phyloP scores from a whole-genome alignment of 345 rosid species.

The Raphanus sativus region DNA sequence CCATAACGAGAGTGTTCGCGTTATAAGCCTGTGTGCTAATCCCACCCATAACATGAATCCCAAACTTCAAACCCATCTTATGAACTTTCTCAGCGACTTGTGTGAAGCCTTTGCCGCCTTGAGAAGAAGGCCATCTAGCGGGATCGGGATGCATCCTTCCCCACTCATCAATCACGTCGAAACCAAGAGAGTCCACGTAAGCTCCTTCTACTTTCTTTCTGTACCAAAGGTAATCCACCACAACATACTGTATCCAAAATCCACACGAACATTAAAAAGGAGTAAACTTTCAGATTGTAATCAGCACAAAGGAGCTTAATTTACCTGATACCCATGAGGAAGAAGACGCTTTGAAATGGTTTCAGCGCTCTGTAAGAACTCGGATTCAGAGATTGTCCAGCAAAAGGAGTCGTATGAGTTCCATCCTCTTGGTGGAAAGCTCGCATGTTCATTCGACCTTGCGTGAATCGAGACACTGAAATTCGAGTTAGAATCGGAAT shows the following conservation, averaged over 20 bases:
- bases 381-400: slow-evolving; percentile 85
- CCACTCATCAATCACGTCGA: slow-evolving; percentile 94
- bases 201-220: slow-evolving; percentile 79
- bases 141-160: slow-evolving; percentile 90
- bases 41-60: slow-evolving; percentile 94
- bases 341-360: slow-evolving; percentile 59
- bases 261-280: not conserved
- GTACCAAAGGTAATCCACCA: slow-evolving; percentile 97
- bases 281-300: not conserved
- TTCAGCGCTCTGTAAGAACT: slow-evolving; percentile 73
- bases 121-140: slow-evolving; percentile 87
- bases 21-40: slow-evolving; percentile 87
- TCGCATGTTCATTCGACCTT: slow-evolving; percentile 43
- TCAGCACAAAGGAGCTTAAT: not conserved
- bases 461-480: slow-evolving; percentile 13
- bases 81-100: slow-evolving; percentile 79
- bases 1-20: slow-evolving; percentile 74
- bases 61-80: slow-evolving; percentile 86
- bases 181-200: slow-evolving; percentile 65
- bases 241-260: slow-evolving; percentile 62
- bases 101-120: slow-evolving; percentile 71
- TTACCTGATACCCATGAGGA: slow-evolving; percentile 74
- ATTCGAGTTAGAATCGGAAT: not conserved
- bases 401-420: slow-evolving; percentile 91
- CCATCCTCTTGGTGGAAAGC: slow-evolving; percentile 95